Conservation (phyloP, 2,329 filamentous ascomycete genomes). For the Neodidymelliopsis sp. region DNA sequence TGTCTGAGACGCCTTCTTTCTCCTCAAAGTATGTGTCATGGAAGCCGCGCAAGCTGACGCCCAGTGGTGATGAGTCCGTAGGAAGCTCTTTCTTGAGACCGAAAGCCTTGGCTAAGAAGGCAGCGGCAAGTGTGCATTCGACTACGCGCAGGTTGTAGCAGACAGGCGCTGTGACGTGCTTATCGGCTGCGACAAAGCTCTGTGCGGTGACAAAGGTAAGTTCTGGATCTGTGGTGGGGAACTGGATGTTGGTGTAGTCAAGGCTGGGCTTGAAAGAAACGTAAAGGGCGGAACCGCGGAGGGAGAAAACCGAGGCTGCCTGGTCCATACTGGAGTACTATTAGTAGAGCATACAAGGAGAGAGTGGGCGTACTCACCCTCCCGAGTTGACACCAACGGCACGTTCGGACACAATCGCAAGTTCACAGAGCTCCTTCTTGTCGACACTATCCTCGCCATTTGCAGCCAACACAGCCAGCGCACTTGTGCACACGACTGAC, state of each 20-base stretch:
- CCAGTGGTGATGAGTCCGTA: constrained; percentile 80
- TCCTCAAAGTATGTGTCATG: constrained; percentile 80
- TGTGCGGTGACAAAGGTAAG: constrained; percentile 93
- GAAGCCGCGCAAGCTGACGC: constrained; percentile 83
- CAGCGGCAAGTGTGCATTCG: constrained; percentile 88
- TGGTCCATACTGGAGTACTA: constrained; percentile 82
- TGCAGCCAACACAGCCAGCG: constrained; percentile 84
- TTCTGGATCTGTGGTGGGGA: constrained; percentile 82
- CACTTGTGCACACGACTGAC: constrained; percentile 89
- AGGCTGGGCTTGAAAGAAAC: constrained; percentile 87
- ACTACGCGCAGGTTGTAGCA: constrained; percentile 98
- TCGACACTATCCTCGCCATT: constrained; percentile 81
- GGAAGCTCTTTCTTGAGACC: constrained; percentile 68
- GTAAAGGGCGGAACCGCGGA: constrained; percentile 84
- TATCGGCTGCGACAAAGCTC: constrained; percentile 92
- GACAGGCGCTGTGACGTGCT: constrained; percentile 89
- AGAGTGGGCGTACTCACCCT: constrained; percentile 64
- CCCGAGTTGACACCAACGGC: constrained; percentile 96
- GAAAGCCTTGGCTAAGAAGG: constrained; percentile 67
- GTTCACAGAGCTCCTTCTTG: constrained; percentile 90
- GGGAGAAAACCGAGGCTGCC: constrained; percentile 91
- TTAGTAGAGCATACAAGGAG: constrained; percentile 26
- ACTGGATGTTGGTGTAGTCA: constrained; percentile 76
- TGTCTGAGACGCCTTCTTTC: constrained; percentile 56
- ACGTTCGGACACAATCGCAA: constrained; percentile 93